Conservation (phyloP, 495 filamentous ascomycete species). For the Neurospora sp. region DNA sequence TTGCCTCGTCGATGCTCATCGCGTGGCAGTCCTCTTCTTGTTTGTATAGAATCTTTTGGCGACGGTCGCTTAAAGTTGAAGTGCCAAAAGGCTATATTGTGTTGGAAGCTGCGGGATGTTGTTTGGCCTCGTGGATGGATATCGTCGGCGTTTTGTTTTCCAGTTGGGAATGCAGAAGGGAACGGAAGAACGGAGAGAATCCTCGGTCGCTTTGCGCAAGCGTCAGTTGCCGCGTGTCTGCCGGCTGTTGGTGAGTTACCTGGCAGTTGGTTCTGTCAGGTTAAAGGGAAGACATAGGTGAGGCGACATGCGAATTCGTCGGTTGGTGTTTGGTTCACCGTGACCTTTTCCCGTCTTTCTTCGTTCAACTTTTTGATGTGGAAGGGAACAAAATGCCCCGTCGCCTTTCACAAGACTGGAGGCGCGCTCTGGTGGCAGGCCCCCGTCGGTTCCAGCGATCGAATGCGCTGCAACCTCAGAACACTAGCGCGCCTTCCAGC, state of each 20-base stretch:
- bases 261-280: background rate
- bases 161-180: background rate
- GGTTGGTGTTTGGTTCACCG: background rate
- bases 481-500: background rate
- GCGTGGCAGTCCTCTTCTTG: background rate
- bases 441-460: background rate
- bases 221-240: background rate
- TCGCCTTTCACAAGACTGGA: background rate
- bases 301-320: background rate
- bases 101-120: background rate
- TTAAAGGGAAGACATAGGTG: background rate
- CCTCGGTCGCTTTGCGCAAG: background rate
- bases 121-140: background rate
- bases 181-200: background rate
- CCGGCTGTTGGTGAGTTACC: background rate
- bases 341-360: background rate
- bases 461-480: background rate
- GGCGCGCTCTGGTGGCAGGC: background rate
- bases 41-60: background rate
- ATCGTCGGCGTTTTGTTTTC: background rate
- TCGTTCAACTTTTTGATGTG: background rate
- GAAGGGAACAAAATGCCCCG: background rate
- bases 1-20: conserved; percentile 19
- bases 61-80: background rate
- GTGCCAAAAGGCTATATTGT: background rate